These are phyloP conservation scores for Buxus sempervirens DNA, from an alignment of 164 flowering plant species.

Conservation along the genomic window DNA sequence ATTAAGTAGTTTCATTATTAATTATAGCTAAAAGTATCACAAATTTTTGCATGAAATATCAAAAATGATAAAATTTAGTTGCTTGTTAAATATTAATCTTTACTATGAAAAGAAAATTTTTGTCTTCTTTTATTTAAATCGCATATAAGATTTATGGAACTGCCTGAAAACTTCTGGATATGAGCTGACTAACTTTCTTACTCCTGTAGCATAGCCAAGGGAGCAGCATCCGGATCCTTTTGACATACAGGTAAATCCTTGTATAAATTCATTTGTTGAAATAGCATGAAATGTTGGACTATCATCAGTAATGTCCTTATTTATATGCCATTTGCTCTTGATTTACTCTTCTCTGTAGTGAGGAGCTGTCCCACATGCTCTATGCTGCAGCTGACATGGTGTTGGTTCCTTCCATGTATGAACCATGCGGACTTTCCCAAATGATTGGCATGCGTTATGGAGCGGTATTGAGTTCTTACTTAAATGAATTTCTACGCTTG, in stretches of 20 bases:
- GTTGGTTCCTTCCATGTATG: constrained; percentile 66
- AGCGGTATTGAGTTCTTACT: constrained; percentile 35
- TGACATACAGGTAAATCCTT: constrained; percentile 45
- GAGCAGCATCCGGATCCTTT: constrained; percentile 43
- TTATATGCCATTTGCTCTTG: background rate
- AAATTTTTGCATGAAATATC: no score
- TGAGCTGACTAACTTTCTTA: background rate
- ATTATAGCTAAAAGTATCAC: no score
- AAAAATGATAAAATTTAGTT: no score
- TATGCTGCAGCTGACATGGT: constrained; percentile 77
- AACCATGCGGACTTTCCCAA: constrained; percentile 75
- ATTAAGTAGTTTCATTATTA: no score
- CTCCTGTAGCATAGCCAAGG: constrained; percentile 51
- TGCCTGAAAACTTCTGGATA: no score
- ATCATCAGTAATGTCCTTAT: no score
- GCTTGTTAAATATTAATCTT: no score
- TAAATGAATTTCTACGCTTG: no score
- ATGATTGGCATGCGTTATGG: constrained; percentile 81
- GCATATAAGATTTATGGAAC: no score
- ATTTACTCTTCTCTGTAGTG: constrained; percentile 32
- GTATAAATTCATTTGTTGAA: background rate
- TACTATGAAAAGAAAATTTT: no score
- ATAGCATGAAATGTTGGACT: no score
- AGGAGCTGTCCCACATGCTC: constrained; percentile 68
- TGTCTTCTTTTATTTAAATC: no score